These are phyloP conservation scores for Daldinia bambusicola DNA, from an alignment of 495 filamentous ascomycete genomes.

Conservation along the genomic window DNA sequence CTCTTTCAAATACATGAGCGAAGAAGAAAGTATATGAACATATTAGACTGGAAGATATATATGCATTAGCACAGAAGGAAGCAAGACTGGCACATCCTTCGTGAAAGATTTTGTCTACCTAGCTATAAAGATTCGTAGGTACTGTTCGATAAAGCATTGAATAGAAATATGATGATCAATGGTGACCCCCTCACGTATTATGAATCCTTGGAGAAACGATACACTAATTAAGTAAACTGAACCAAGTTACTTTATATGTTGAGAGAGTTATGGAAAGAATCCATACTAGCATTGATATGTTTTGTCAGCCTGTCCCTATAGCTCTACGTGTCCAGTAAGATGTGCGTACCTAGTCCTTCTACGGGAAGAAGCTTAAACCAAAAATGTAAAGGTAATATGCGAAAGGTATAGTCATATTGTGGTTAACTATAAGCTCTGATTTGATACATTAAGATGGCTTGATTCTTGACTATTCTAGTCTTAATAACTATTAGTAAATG, in stretches of 20 bases:
- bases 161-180: neutral
- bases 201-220: neutral
- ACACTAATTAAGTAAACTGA: no score
- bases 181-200: neutral
- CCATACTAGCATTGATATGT: no score
- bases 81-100: neutral
- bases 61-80: neutral
- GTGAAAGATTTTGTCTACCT: neutral
- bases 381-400: no score
- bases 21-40: neutral
- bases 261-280: no score
- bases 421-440: no score
- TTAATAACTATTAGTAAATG: neutral
- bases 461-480: no score
- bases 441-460: no score
- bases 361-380: neutral
- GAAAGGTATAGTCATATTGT: no score
- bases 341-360: neutral
- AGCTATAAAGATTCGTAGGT: neutral
- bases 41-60: slow-evolving; percentile 7
- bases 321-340: no score
- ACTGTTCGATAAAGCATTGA: neutral
- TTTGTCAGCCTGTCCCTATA: no score
- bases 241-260: no score
- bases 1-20: neutral